Evolutionary conservation across 2,329 filamentous ascomycete species (phyloP), one percentile per base, ranked within the genome.

Genomic region (Alternaria sp.): DNA sequence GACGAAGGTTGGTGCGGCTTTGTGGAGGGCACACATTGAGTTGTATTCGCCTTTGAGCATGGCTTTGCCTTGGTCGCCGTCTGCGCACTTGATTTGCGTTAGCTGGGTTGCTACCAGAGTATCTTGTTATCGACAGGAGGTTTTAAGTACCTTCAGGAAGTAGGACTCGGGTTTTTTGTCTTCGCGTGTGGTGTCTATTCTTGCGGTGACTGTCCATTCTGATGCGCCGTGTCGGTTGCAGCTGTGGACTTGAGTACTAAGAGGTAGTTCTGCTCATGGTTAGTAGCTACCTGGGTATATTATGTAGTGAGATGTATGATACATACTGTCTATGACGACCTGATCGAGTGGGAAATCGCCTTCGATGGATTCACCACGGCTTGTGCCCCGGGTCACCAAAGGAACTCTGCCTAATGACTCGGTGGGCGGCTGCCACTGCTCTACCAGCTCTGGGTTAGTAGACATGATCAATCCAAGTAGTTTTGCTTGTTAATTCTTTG

Each of bases 131-230:
- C 15, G 32, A 1, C 15, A 10, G 32, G 32, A 5, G 32, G 32
- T n/a, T 40, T 7, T n/a, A n/a, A 10, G 4, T 40, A 40, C 36
- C 36, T 40, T 40, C n/a, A 40, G 2, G 9, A 40, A 40, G n/a
- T 36, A 36, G 8, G 32, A 36, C 4, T 36, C 0, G 3, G 32
- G 32, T 8, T 3, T 0, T 1, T 0, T 0, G 36, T 40, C 15
- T 40, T 0, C 1, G n/a, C n/a, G 2, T 40, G n/a, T 40, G n/a
- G 36, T 40, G 8, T 40, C 36, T 40, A 40, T 40, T 5, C 3
- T 40, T 40, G 36, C 36, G 36, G 36, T 40, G 15, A 40, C n/a
- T 40, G 36, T 40, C 15, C 36, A 40, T 17, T 17, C 1, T 11
- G 36, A 40, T 40, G 36, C 36, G n/a, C 36, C 36, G 36, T 40